Base-by-base conservation (phyloP, 2,329 filamentous ascomycete genomes). In the Trichoderma polysporum region DNA sequence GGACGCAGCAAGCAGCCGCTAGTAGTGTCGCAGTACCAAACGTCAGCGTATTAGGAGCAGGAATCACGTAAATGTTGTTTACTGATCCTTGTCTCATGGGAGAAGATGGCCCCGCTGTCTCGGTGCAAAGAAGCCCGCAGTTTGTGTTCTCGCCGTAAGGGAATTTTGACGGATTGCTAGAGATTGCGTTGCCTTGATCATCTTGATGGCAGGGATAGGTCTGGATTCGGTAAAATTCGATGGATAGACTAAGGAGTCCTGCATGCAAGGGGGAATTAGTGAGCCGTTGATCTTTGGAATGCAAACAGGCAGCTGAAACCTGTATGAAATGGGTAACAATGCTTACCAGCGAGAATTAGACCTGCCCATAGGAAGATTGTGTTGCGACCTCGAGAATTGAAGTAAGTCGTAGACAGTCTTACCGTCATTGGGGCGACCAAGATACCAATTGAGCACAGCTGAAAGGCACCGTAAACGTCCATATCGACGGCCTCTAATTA, bases 391-490 rank as follows among this genome's bases (percentile, higher is more conserved):
- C 85, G 86, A 25, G 85, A 83, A 61, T 86, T 81, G 73, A 90
- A 90, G 72, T 91, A 91, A 0, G 88, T 91, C 17, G 77, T 77
- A 1, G 88, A 90, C 50, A 88, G 75, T 68, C 83, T 82, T 25
- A 88, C 87, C 0, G 88, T 89, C 0, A 88, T 81, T 0, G 88
- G 89, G 4, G 86, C 88, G 1, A 87, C 86, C 4, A 91, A 71
- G 17, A 90, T 87, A 13, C 87, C 88, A 41, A 91, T 88, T 0
- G 88, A 82, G 67, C 88, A 91, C 0, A 90, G 74, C 70, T 91
- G 89, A 69, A 91, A 90, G 9, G 88, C 87, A 1, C 89, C 89
- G 66, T 85, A 91, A 3, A 91, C 79, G 70, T 91, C 89, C 84
- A 91, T 86, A 71, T 91, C 88, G 15, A 90, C 83, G 15, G 86